These are phyloP conservation scores for Phaseolus lunatus DNA, from an alignment of 306 rosid genomes.

Conservation along the genomic window DNA sequence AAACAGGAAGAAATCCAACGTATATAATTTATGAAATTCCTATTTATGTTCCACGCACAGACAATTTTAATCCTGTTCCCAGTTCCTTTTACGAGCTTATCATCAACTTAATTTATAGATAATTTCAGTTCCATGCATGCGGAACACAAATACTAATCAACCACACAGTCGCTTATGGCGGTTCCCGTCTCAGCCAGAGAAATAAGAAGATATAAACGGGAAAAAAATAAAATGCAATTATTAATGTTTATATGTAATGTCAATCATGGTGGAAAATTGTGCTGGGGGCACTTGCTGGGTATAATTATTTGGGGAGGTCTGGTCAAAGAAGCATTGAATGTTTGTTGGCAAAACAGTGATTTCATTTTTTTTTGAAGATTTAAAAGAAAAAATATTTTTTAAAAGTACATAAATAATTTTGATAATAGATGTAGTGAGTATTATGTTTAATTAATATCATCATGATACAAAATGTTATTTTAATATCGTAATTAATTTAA, in stretches of 20 bases:
- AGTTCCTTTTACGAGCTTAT: not conserved
- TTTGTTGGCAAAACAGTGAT: not conserved
- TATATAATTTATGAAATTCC: constrained; percentile 2
- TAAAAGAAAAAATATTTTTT: not conserved
- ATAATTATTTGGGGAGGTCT: not conserved
- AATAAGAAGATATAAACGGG: not conserved
- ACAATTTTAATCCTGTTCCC: not conserved
- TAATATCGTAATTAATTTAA: too few species aligned
- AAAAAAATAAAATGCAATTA: not conserved
- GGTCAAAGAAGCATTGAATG: constrained; percentile 17
- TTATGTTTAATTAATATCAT: too few species aligned
- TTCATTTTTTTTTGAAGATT: not conserved
- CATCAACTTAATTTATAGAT: constrained; percentile 10
- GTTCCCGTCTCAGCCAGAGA: not conserved
- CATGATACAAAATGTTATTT: too few species aligned
- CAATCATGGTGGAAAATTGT: not conserved
- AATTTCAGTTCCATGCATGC: constrained; percentile 27
- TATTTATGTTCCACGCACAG: not conserved
- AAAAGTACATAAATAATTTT: not conserved
- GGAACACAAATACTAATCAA: constrained; percentile 17
- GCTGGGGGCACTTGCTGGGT: not conserved
- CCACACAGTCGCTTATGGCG: not conserved
- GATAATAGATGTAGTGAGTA: too few species aligned
- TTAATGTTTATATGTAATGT: not conserved
- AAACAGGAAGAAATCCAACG: not conserved